A percentile compares a stretch with the other conserved stretches of the same genome.
Evolutionary conservation across 73 alveolate species (phyloP).

Genomic region (Paramecium caudatum): DNA sequence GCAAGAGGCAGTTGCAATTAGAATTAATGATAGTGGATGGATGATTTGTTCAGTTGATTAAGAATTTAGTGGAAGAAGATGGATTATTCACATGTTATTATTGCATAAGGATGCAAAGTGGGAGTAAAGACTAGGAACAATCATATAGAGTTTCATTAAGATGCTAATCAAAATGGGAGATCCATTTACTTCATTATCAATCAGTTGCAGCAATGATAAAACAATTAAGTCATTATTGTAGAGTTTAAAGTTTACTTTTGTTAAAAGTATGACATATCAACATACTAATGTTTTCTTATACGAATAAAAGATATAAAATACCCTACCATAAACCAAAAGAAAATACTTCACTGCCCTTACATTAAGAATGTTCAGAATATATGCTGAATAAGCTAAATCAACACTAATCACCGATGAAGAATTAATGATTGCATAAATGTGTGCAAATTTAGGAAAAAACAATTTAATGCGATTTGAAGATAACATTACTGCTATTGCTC

Average conservation of each 20-base stretch:
- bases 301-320: not conserved
- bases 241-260: not conserved
- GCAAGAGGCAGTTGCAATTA: not conserved
- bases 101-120: not conserved
- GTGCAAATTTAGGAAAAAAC: constrained; percentile 10
- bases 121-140: not conserved
- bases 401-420: not conserved
- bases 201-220: constrained; percentile 8
- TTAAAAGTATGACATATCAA: not conserved
- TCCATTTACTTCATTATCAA: not conserved
- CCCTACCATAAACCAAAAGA: not conserved
- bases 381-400: not conserved
- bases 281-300: not conserved
- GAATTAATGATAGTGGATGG: not conserved
- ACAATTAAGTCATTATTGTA: not conserved
- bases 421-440: not conserved
- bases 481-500: not conserved
- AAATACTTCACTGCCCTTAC: not conserved
- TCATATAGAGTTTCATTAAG: not conserved
- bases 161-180: not conserved
- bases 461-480: not conserved
- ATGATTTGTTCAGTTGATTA: constrained; percentile 21
- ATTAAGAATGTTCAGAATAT: constrained; percentile 3
- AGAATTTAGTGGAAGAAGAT: constrained; percentile 23
- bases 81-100: constrained; percentile 1